Evolutionary conservation across 139 green algal genomes (phyloP), one percentile per base, ranked within the genome.

Genomic region (Coelastrella sp.): DNA sequence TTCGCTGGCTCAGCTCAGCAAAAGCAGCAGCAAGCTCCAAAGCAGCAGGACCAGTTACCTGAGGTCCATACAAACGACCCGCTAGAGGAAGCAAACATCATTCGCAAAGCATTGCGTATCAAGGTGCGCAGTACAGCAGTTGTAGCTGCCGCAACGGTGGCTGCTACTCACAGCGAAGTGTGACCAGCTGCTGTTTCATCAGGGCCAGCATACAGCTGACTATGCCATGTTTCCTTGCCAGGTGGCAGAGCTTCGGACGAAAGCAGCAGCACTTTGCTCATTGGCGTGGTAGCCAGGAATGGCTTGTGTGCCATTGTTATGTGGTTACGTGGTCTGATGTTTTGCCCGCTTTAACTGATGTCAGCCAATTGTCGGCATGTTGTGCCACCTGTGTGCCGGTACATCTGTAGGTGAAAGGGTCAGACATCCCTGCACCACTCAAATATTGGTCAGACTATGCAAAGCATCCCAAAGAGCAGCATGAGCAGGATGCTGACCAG

Each of bases 21-120:
- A 17, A 22, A 71, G 54, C 32, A 79, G n/a, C 74, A 82, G 68
- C 73, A 80, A 14, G 78, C n/a, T 83, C 23, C 56, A 56, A 71
- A 57, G 20, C 58, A 59, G 76, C 47, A 76, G 60, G 64, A 84
- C 47, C 87, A 89, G 47, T 83, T 91, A 58, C 92, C 93, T 2
- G 14, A 75, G 7, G 92, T 94, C 2, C 23, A 85, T 57, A 96
- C 89, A 16, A 85, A 89, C n/a, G 94, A 96, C 83, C 94, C 94
- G 0, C 86, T 87, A 19, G 94, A 98, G 92, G 93, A 93, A 80
- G 95, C 93, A 20, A 97, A 97, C 82, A 73, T 96, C 3, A 79
- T 97, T 10, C 92, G 96, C 61, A 98, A 98, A 80, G 83, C 78
- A 32, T 86, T 95, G 32, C 71, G 87, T 8, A 98, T 98, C 64